phyloP scores from a whole-genome alignment of 306 rosid species.

The Acacia acuminata region DNA sequence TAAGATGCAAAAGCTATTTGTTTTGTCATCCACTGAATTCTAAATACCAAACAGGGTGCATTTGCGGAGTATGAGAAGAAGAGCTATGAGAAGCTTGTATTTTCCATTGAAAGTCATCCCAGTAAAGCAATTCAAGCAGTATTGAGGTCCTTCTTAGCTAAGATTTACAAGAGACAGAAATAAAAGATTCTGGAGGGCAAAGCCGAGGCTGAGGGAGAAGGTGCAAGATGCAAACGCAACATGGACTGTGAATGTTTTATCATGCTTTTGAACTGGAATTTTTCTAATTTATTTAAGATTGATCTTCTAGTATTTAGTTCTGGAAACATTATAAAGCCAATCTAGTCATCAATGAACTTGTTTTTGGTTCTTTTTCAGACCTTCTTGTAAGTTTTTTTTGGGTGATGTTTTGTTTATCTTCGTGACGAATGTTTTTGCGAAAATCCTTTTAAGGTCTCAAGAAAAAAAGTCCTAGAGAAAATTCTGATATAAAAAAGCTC shows the following conservation, averaged over 20 bases:
- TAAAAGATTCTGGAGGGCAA: slow-evolving; percentile 37
- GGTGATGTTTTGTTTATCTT: not conserved
- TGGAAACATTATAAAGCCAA: slow-evolving; percentile 20
- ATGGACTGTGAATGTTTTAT: slow-evolving; percentile 15
- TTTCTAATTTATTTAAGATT: not conserved
- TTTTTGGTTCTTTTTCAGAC: not conserved
- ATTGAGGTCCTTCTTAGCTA: slow-evolving; percentile 83
- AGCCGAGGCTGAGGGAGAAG: not conserved
- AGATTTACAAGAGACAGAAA: slow-evolving; percentile 91
- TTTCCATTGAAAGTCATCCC: slow-evolving; percentile 78
- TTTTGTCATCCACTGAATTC: slow-evolving; percentile 15
- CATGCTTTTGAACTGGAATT: not conserved
- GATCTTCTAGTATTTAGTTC: slow-evolving; percentile 34
- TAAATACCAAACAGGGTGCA: slow-evolving; percentile 47
- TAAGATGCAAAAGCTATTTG: slow-evolving; percentile 3
- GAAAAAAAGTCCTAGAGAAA: no score
- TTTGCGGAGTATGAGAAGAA: slow-evolving; percentile 71
- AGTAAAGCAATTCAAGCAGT: slow-evolving; percentile 79
- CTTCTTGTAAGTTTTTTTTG: not conserved
- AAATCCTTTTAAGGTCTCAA: no score
- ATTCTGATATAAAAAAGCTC: no score
- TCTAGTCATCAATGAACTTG: slow-evolving; percentile 11
- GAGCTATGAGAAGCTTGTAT: slow-evolving; percentile 64
- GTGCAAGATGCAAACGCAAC: slow-evolving; percentile 21
- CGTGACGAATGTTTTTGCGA: not conserved